phyloP scores from a whole-genome alignment of 1,139 yeast genomes.

The Groenewaldozyma auringiensis region DNA sequence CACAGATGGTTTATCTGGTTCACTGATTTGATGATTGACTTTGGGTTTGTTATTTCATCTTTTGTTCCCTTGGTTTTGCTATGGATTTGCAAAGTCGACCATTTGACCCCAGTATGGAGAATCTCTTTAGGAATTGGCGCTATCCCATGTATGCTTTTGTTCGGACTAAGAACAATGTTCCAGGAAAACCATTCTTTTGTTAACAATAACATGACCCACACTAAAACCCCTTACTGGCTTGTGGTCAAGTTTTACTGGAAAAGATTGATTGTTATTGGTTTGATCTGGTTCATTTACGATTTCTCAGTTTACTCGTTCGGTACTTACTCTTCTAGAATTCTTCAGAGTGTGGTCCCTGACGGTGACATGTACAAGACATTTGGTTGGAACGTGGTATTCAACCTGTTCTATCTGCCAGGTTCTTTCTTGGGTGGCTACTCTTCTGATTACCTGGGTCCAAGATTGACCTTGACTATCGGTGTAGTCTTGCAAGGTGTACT shows the following conservation, averaged over 20 bases:
- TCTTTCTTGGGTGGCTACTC: conserved; percentile 70
- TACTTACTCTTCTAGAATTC: conserved; percentile 65
- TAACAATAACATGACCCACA: conserved; percentile 60
- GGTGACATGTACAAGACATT: conserved; percentile 60
- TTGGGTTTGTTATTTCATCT: conserved; percentile 74
- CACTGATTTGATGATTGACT: conserved; percentile 79
- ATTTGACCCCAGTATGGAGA: conserved; percentile 83
- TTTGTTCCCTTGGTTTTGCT: conserved; percentile 78
- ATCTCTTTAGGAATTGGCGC: conserved; percentile 82
- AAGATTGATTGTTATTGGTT: conserved; percentile 33
- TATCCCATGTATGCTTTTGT: conserved; percentile 71
- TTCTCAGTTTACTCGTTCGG: conserved; percentile 82
- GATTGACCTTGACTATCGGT: conserved; percentile 65
- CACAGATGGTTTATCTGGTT: conserved; percentile 84
- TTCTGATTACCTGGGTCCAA: conserved; percentile 80
- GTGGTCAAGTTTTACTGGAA: conserved; percentile 77
- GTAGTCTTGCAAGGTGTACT: conserved; percentile 61
- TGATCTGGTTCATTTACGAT: conserved; percentile 9
- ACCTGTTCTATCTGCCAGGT: conserved; percentile 83
- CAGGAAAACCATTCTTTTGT: conserved; percentile 62
- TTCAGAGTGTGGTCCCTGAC: conserved; percentile 46
- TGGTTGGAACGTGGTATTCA: conserved; percentile 89
- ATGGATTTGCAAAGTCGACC: conserved; percentile 67
- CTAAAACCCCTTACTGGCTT: conserved; percentile 56
- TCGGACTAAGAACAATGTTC: conserved; percentile 65